Base-by-base conservation (phyloP, 768 basidiomycete species). In the Lactarius indigo region DNA sequence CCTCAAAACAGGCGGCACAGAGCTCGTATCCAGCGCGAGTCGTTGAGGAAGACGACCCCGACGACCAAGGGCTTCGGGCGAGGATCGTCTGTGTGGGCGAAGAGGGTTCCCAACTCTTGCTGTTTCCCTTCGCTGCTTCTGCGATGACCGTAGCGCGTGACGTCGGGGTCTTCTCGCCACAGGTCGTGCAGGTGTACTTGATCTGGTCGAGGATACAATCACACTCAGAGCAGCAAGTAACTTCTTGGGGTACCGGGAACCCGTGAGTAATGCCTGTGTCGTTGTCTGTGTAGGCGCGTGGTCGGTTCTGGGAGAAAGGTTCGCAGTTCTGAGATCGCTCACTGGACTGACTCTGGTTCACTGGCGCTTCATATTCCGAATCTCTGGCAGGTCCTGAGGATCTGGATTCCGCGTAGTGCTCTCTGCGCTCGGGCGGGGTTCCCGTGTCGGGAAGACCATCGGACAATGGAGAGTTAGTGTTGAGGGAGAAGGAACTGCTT, bases 101-200 rank as follows among this genome's bases (percentile, higher is more conserved):
- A 30, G 63, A 73, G n/a, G 78, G 81, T n/a, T 79, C 64, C 39
- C 64, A 31, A 73, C 67, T 80, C 62, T 79, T 81, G 54, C 79
- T 81, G 76, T 86, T 89, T 37, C 84, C 84, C 69, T 87, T 85
- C 54, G 76, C 65, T 59, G 73, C 26, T 56, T 68, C 63, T 65
- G 68, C 59, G 69, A 68, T 74, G 6, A 74, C 50, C 10, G 41
- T 59, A 18, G 39, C 31, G 6, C 66, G 65, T 4, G 66, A 65
- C 12, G 44, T 58, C 6, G 89, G 85, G 57, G 82, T 76, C 74
- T 88, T 92, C 76, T 92, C 90, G 13, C 93, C 94, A 72, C 95
- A 96, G 26, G 87, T 89, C 4, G 88, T 83, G 73, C 96, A 98
- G 20, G 95, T 88, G 75, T 98, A 97, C 55, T 94, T 87, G 74